A percentile compares a stretch with the other conserved stretches of the same genome.
phyloP scores from a whole-genome alignment of 306 rosid species.

The Cercis canadensis region DNA sequence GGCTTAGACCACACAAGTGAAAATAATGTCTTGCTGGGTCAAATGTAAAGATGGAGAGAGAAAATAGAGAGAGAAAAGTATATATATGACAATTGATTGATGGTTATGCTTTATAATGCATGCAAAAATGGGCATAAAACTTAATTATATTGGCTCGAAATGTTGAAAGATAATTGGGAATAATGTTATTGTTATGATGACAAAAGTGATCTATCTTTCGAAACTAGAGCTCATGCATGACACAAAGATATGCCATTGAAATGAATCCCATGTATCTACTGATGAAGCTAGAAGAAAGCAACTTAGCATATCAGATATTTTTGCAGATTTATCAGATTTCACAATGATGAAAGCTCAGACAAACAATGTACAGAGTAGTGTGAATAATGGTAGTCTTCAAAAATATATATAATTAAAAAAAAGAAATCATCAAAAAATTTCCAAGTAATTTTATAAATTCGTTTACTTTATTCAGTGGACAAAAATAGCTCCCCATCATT shows the following conservation, averaged over 20 bases:
- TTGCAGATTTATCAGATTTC: slow-evolving; percentile 73
- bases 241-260: slow-evolving; percentile 38
- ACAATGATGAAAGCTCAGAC: slow-evolving; percentile 62
- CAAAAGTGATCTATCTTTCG: slow-evolving; percentile 20
- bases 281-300: slow-evolving; percentile 54
- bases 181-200: slow-evolving; percentile 30
- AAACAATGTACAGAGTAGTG: slow-evolving; percentile 43
- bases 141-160: slow-evolving; percentile 19
- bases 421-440: slow-evolving; percentile 62
- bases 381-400: slow-evolving; percentile 40
- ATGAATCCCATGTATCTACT: slow-evolving; percentile 35
- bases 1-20: slow-evolving; percentile 36
- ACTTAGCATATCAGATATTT: slow-evolving; percentile 52
- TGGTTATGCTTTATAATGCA: slow-evolving; percentile 44
- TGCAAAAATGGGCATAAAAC: slow-evolving; percentile 39
- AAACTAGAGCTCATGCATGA: slow-evolving; percentile 57
- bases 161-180: slow-evolving; percentile 29
- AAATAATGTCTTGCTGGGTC: slow-evolving; percentile 39
- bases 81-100: slow-evolving; percentile 30
- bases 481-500: slow-evolving; percentile 70
- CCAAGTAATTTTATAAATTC: slow-evolving; percentile 39
- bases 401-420: slow-evolving; percentile 18
- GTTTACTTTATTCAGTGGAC: slow-evolving; percentile 47
- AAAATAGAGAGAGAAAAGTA: slow-evolving; percentile 21
- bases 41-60: slow-evolving; percentile 40